A percentile compares a stretch with the other conserved stretches of the same genome.
Conservation (phyloP, 2,329 filamentous ascomycete genomes). For the Penicillium sp. region DNA sequence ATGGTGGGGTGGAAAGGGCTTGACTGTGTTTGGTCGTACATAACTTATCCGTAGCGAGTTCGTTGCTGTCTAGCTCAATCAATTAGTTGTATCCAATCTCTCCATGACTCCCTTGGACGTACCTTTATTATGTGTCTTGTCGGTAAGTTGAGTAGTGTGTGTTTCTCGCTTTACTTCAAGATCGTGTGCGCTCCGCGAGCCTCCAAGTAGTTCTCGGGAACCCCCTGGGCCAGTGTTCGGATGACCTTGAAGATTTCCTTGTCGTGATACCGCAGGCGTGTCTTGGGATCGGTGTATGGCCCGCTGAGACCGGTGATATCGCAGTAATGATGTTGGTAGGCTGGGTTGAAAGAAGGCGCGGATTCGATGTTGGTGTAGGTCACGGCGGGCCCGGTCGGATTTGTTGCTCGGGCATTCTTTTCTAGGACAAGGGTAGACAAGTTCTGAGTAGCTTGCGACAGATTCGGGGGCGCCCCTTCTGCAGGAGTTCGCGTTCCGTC, state of each 20-base stretch:
- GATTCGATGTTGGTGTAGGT: conserved; percentile 98
- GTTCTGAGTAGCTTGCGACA: conserved; percentile 85
- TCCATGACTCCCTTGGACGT: not conserved
- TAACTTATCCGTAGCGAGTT: conserved; percentile 26
- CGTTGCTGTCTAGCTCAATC: conserved; percentile 6
- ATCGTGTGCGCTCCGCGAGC: conserved; percentile 90
- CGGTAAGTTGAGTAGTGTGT: not conserved
- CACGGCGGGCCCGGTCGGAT: conserved; percentile 65
- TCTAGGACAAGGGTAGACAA: conserved; percentile 86
- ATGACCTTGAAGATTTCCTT: conserved; percentile 87
- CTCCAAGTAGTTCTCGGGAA: conserved; percentile 85
- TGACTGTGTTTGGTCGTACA: conserved; percentile 94
- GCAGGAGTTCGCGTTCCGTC: conserved; percentile 51
- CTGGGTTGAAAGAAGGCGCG: conserved; percentile 77
- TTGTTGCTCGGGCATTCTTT: conserved; percentile 61
- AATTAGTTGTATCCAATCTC: not conserved
- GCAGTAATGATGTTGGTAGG: conserved; percentile 85
- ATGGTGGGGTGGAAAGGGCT: conserved; percentile 84
- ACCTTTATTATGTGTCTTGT: not conserved
- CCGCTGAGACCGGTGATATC: conserved; percentile 93
- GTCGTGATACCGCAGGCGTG: conserved; percentile 87
- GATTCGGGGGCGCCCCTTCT: conserved; percentile 58
- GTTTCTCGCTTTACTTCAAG: conserved; percentile 63
- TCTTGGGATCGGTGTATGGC: conserved; percentile 93
- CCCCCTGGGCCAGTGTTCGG: conserved; percentile 75